Evolutionary conservation across 1,284 basidiomycete species (phyloP).

Genomic region (Moesziomyces aphidis): DNA sequence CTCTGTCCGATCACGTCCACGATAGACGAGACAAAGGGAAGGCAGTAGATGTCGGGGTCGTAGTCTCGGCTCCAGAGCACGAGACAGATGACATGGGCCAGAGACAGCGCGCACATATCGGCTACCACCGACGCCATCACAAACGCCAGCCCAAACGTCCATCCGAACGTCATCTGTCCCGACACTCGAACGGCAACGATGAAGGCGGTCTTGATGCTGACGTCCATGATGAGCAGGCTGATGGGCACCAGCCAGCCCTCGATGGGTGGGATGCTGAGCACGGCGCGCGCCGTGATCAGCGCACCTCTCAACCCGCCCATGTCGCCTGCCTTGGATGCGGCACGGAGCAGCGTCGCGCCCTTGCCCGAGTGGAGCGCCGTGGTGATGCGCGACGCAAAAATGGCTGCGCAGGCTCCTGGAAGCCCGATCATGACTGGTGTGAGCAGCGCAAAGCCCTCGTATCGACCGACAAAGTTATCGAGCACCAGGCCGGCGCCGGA

Average conservation of each 20-base stretch:
- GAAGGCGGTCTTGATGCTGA: constrained; percentile 51
- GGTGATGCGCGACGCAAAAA: constrained; percentile 89
- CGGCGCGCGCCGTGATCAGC: constrained; percentile 17
- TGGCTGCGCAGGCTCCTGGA: constrained; percentile 81
- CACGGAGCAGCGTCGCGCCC: constrained; percentile 30
- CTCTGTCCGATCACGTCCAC: constrained; percentile 92
- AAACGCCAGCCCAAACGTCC: constrained; percentile 52
- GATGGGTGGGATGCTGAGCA: constrained; percentile 40
- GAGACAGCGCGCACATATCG: constrained; percentile 73
- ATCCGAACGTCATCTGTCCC: constrained; percentile 58
- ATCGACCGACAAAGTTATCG: constrained; percentile 86
- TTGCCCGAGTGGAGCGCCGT: constrained; percentile 78
- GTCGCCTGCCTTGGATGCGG: constrained; percentile 25
- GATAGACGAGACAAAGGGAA: constrained; percentile 88
- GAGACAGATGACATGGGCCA: constrained; percentile 79
- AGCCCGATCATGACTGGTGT: constrained; percentile 86
- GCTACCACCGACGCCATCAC: constrained; percentile 18
- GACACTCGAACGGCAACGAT: constrained; percentile 46
- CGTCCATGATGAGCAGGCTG: constrained; percentile 52
- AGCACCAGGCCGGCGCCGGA: constrained; percentile 90
- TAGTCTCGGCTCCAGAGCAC: constrained; percentile 83
- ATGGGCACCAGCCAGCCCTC: constrained; percentile 62
- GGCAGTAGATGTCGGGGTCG: constrained; percentile 87
- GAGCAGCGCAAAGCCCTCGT: constrained; percentile 87
- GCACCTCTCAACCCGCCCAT: constrained; percentile 25